These are phyloP conservation scores for Globisporangium nunn DNA, from an alignment of 352 stramenopile species.

Conservation along the genomic window DNA sequence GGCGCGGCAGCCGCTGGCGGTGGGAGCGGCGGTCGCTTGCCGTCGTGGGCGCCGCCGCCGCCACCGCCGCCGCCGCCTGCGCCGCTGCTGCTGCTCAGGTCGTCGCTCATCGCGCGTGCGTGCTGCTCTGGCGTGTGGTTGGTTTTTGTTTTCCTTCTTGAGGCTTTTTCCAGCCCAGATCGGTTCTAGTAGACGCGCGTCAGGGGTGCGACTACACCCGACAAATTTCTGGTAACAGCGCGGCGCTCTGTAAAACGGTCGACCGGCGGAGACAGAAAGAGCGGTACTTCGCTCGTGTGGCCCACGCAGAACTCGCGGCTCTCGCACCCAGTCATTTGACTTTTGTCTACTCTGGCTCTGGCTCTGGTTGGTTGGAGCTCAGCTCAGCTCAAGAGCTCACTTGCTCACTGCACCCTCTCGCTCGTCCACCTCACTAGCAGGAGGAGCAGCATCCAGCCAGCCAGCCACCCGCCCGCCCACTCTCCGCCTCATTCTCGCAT, in stretches of 20 bases:
- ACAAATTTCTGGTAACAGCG: not conserved
- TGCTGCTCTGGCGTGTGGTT: not conserved
- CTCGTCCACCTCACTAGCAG: slow-evolving; percentile 4
- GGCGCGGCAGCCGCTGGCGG: slow-evolving; percentile 8
- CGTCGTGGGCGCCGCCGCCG: slow-evolving; percentile 3
- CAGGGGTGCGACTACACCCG: not conserved
- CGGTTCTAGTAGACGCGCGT: not conserved
- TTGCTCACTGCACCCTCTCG: not conserved
- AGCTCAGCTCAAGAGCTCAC: too few relatives aligned
- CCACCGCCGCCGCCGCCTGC: not conserved
- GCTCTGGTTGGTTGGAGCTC: not conserved
- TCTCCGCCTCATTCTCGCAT: slow-evolving; percentile 3
- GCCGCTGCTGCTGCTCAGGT: not conserved
- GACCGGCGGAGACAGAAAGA: not conserved
- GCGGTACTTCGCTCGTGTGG: not conserved
- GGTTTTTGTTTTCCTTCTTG: slow-evolving; percentile 1
- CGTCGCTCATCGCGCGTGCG: not conserved
- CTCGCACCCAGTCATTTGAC: too few relatives aligned
- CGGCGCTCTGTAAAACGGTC: not conserved
- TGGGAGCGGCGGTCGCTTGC: slow-evolving; percentile 13
- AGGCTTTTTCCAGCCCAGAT: not conserved
- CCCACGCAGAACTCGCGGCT: too few relatives aligned
- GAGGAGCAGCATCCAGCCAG: not conserved
- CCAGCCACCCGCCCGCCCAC: slow-evolving; percentile 4
- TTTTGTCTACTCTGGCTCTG: too few relatives aligned